Evolutionary conservation across 2,329 filamentous ascomycete genomes (phyloP).

Genomic region (Colletotrichum sp.): DNA sequence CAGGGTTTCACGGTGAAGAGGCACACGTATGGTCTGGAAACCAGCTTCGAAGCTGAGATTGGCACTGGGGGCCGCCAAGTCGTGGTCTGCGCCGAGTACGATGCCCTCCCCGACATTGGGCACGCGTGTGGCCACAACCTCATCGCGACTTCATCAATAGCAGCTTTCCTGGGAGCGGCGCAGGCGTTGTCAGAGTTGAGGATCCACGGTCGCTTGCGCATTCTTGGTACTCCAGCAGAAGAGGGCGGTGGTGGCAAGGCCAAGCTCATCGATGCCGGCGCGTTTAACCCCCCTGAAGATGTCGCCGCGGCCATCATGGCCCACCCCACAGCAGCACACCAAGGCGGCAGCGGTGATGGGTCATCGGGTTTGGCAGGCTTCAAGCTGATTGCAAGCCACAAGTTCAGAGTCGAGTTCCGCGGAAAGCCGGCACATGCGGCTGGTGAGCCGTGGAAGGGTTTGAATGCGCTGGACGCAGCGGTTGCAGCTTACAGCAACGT

Average conservation of each 20-base stretch:
- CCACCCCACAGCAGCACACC: constrained; percentile 12
- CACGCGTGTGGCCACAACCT: constrained; percentile 52
- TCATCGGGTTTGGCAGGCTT: constrained; percentile 29
- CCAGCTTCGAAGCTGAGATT: constrained; percentile 52
- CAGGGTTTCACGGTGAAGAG: constrained; percentile 51
- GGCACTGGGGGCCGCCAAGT: constrained; percentile 46
- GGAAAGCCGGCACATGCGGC: constrained; percentile 40
- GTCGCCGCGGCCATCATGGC: constrained; percentile 44
- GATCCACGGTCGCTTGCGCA: constrained; percentile 37
- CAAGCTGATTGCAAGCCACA: constrained; percentile 35
- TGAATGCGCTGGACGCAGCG: constrained; percentile 42
- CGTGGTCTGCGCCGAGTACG: constrained; percentile 51
- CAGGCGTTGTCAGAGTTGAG: constrained; percentile 33
- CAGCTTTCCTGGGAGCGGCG: constrained; percentile 42
- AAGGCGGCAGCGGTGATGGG: background rate
- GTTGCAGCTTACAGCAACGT: constrained; percentile 39
- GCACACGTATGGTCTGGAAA: constrained; percentile 55
- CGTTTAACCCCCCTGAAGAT: constrained; percentile 26
- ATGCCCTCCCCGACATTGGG: constrained; percentile 51
- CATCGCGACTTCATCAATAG: constrained; percentile 44
- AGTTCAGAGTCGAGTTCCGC: constrained; percentile 35
- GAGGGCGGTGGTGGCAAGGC: constrained; percentile 48
- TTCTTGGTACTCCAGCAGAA: constrained; percentile 48
- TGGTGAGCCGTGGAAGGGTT: constrained; percentile 38
- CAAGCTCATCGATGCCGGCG: constrained; percentile 36